Percentiles rank a stretch among this genome's conserved stretches.
These are phyloP conservation scores for Candida sonorensis DNA, from an alignment of 805 yeast species.

Conservation along the genomic window DNA sequence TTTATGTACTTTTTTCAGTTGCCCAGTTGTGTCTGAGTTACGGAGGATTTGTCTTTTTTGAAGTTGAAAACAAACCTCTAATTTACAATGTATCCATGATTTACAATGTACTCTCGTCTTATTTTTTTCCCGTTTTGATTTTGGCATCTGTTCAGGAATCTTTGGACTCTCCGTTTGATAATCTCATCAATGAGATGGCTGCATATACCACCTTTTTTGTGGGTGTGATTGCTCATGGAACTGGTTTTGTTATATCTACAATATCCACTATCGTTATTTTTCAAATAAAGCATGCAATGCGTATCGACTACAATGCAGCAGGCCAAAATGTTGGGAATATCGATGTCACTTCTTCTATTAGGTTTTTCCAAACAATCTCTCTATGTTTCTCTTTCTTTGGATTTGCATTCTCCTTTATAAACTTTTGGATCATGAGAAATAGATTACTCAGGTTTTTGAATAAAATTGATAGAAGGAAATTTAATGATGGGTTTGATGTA, in stretches of 20 bases:
- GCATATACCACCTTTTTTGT: constrained; percentile 13
- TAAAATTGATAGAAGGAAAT: constrained; percentile 13
- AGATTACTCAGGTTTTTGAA: constrained; percentile 21
- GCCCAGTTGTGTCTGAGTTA: constrained; percentile 23
- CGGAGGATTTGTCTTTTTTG: constrained; percentile 21
- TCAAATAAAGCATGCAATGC: constrained; percentile 4
- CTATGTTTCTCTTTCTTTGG: constrained; percentile 15
- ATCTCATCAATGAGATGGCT: constrained; percentile 16
- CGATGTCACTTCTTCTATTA: constrained; percentile 17
- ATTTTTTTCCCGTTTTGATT: constrained; percentile 21
- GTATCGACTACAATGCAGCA: constrained; percentile 10
- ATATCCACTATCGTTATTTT: constrained; percentile 17
- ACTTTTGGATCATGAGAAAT: constrained; percentile 18
- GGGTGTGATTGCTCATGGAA: constrained; percentile 13
- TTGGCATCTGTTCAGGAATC: constrained; percentile 18
- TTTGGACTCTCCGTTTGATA: constrained; percentile 18
- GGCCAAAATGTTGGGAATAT: too few relatives aligned
- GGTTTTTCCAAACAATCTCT: constrained; percentile 19
- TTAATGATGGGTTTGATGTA: constrained; percentile 5
- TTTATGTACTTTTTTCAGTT: constrained; percentile 17
- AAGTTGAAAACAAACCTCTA: constrained; percentile 17
- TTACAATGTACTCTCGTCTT: constrained; percentile 20
- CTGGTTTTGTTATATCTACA: constrained; percentile 15
- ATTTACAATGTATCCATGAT: constrained; percentile 18
- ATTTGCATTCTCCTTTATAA: constrained; percentile 15